Base-by-base conservation (phyloP, 2,329 filamentous ascomycete genomes). In the Nigrograna mackinnonii region DNA sequence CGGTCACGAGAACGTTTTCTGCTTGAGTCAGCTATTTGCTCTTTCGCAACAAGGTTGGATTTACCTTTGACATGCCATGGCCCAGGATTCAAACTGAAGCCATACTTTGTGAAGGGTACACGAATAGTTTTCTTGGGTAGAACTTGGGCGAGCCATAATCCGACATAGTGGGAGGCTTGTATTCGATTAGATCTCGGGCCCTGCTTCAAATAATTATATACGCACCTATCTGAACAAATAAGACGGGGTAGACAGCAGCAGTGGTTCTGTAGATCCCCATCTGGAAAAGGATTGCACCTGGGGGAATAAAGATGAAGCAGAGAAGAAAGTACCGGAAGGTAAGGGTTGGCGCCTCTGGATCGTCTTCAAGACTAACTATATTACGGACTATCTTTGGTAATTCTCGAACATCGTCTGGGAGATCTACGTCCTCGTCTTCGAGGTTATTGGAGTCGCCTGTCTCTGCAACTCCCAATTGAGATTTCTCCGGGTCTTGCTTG, bases 251-350 rank as follows among this genome's bases (percentile, higher is more conserved):
- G 0, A 77, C 75, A 1, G 79, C 77, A 32, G 73, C 74, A 0
- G 80, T 83, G 2, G 80, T 83, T 33, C 80, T 73, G 53, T 75
- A 84, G 36, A 74, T 70, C 46, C 74, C 76, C 72, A 82, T 77
- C 53, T 79, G 75, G 4, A 76, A 79, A 2, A 84, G 57, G 49
- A 83, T 79, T 2, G 80, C 80, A 2, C 80, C 80, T 0, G 80
- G 79, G 1, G 75, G 70, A 33, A 82, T 74, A 52, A 83, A 82
- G 14, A 83, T 46, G 41, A 79, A 58, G 4, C 76, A 72, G 18
- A 83, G 66, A 18, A 83, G 38, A 52, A 83, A 80, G 53, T 82
- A 84, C 19, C 80, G 76, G 49, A 84, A 83, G 1, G 80, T 84
- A 17, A 84, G 66, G 11, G 78, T 81, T 1, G 78, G 76, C 20